Conservation (phyloP, 164 flowering plant species). For the Magnolia officinalis region DNA sequence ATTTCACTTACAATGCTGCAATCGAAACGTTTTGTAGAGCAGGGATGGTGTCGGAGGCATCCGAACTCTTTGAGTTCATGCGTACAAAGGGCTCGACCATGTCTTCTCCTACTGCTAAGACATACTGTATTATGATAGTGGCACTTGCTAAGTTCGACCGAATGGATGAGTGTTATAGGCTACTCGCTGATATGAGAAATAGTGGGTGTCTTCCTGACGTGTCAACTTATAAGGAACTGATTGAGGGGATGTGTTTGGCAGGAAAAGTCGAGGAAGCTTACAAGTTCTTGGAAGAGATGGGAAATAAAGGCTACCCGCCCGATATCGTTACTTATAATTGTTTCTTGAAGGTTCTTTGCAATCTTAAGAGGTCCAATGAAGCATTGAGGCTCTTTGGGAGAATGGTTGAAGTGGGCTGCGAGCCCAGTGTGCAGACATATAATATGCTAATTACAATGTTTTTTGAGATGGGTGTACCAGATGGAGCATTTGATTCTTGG, state of each 20-base stretch:
- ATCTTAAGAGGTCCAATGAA: conserved; percentile 59
- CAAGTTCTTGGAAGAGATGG: conserved; percentile 84
- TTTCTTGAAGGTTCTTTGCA: conserved; percentile 88
- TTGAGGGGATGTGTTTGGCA: conserved; percentile 81
- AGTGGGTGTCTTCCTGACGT: conserved; percentile 94
- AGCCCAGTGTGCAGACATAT: conserved; percentile 86
- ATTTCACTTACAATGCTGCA: conserved; percentile 80
- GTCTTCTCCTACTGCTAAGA: conserved; percentile 88
- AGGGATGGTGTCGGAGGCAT: conserved; percentile 78
- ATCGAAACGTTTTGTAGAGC: conserved; percentile 71
- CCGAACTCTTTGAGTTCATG: conserved; percentile 74
- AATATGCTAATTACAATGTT: conserved; percentile 84
- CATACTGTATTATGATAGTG: conserved; percentile 74
- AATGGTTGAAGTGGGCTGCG: conserved; percentile 64
- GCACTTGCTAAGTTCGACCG: conserved; percentile 56
- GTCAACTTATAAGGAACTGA: conserved; percentile 75
- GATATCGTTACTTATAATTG: conserved; percentile 94
- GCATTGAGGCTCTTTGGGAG: conserved; percentile 57
- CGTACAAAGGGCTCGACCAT: conserved; percentile 61
- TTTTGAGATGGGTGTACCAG: conserved; percentile 57
- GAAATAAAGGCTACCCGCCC: conserved; percentile 79
- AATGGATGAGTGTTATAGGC: conserved; percentile 65
- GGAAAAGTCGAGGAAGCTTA: conserved; percentile 77
- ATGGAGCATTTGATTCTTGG: conserved; percentile 84
- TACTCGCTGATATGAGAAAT: conserved; percentile 62